phyloP scores from a whole-genome alignment of 2,329 filamentous ascomycete genomes.

The Chaetomiaceae sp. region DNA sequence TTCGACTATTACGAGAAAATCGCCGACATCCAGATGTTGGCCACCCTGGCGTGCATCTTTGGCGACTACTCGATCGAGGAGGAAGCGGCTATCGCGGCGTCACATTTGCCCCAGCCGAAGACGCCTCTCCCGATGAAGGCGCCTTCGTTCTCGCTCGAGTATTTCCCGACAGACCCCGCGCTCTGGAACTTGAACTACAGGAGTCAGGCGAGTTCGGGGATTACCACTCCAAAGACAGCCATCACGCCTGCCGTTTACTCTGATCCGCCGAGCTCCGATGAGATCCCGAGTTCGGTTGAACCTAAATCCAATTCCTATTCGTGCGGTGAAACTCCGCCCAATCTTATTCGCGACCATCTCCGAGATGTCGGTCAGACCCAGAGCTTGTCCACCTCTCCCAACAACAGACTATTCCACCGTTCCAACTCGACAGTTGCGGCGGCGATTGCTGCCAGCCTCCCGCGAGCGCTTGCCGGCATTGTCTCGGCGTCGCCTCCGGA shows the following conservation, averaged over 20 bases:
- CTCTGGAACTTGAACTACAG: conserved; percentile 49
- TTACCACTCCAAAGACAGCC: conserved; percentile 53
- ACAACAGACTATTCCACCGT: conserved; percentile 48
- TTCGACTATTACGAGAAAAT: conserved; percentile 59
- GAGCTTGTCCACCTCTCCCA: conserved; percentile 56
- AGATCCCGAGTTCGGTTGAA: conserved; percentile 48
- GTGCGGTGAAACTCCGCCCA: conserved; percentile 57
- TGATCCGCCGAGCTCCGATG: conserved; percentile 54
- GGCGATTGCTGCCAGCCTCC: conserved; percentile 51
- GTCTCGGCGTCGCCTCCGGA: conserved; percentile 40
- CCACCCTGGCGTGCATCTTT: conserved; percentile 67
- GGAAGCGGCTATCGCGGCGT: conserved; percentile 53
- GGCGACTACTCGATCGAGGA: conserved; percentile 55
- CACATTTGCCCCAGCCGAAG: conserved; percentile 52
- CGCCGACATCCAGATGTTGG: conserved; percentile 65
- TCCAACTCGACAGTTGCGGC: conserved; percentile 53
- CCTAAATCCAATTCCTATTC: conserved; percentile 55
- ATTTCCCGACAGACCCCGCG: conserved; percentile 56
- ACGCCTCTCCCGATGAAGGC: conserved; percentile 62
- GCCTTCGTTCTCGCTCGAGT: conserved; percentile 61
- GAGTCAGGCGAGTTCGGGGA: conserved; percentile 49
- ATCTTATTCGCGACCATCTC: conserved; percentile 40
- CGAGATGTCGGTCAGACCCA: conserved; percentile 45
- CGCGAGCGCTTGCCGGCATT: conserved; percentile 39
- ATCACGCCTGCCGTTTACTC: conserved; percentile 52